Evolutionary conservation across 1,139 yeast species (phyloP).

Genomic region (Kodamaea sp.): DNA sequence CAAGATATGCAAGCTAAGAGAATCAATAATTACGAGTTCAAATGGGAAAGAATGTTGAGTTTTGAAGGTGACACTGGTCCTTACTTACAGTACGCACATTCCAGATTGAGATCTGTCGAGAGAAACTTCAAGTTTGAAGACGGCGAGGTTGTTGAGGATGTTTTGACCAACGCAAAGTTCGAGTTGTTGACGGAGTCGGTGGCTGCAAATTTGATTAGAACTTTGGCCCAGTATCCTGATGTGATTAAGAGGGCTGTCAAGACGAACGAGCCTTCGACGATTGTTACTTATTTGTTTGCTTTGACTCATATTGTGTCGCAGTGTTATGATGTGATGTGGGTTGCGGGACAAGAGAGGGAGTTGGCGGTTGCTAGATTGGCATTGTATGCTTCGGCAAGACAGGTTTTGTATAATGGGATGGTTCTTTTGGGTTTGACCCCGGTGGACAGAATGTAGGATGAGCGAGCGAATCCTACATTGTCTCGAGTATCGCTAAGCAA

Average conservation of each 20-base stretch:
- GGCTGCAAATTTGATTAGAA: constrained; percentile 70
- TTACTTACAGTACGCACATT: constrained; percentile 96
- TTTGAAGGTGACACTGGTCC: constrained; percentile 99
- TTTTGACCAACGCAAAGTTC: constrained; percentile 56
- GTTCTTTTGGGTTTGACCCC: constrained; percentile 88
- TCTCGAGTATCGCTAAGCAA: no score
- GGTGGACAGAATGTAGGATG: constrained; percentile 86
- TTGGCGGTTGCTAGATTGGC: constrained; percentile 92
- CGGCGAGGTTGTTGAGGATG: constrained; percentile 21
- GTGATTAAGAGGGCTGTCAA: constrained; percentile 77
- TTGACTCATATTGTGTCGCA: constrained; percentile 92
- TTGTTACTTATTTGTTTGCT: constrained; percentile 90
- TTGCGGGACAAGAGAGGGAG: constrained; percentile 89
- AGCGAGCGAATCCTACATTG: not conserved
- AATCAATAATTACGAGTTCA: constrained; percentile 91
- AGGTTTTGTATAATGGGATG: constrained; percentile 90
- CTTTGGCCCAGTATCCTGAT: constrained; percentile 90
- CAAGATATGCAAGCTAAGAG: constrained; percentile 99
- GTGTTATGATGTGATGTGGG: constrained; percentile 95
- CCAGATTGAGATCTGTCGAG: constrained; percentile 92
- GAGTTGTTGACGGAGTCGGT: constrained; percentile 72
- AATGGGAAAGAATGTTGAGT: constrained; percentile 98
- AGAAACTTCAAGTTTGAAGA: constrained; percentile 67
- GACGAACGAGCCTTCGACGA: constrained; percentile 88
- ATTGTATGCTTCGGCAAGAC: constrained; percentile 85